A percentile compares a stretch with the other conserved stretches of the same genome.
These are phyloP conservation scores for Pythium myriotylum DNA, from an alignment of 352 stramenopile genomes.

Conservation along the genomic window DNA sequence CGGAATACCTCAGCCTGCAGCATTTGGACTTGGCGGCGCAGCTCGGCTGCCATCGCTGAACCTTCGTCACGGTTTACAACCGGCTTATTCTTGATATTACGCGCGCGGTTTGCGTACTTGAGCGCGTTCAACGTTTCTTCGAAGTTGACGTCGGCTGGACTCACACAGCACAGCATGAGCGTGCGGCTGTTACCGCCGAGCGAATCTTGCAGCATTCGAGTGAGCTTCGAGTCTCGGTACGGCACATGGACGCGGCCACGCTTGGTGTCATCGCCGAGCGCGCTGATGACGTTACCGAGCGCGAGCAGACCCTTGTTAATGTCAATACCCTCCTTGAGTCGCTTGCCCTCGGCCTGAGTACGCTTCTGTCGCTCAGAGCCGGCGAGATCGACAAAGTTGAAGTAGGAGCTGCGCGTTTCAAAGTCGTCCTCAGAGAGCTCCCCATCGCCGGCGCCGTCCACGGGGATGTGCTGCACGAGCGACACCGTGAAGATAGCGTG, in stretches of 20 bases:
- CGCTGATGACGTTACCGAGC: slow-evolving; percentile 98
- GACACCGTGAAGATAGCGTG: slow-evolving; percentile 92
- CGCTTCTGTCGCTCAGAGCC: slow-evolving; percentile 95
- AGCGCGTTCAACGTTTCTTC: slow-evolving; percentile 92
- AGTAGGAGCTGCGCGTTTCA: slow-evolving; percentile 84
- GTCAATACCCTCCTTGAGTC: slow-evolving; percentile 96
- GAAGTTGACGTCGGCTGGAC: slow-evolving; percentile 90
- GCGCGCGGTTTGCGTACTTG: slow-evolving; percentile 91
- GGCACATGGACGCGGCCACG: slow-evolving; percentile 91
- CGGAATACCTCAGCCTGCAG: slow-evolving; percentile 84
- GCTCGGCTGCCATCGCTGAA: slow-evolving; percentile 69
- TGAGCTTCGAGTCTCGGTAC: slow-evolving; percentile 95
- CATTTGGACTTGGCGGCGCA: slow-evolving; percentile 78
- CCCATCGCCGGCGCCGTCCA: slow-evolving; percentile 45
- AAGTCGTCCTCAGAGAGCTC: slow-evolving; percentile 58
- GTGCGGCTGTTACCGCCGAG: slow-evolving; percentile 92
- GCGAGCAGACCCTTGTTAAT: slow-evolving; percentile 98
- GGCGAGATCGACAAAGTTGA: slow-evolving; percentile 93
- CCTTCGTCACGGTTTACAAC: slow-evolving; percentile 86
- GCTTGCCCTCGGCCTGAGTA: slow-evolving; percentile 91
- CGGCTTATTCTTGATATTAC: slow-evolving; percentile 91
- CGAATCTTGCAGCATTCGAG: slow-evolving; percentile 92
- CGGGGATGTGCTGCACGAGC: slow-evolving; percentile 79
- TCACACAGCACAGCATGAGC: slow-evolving; percentile 93
- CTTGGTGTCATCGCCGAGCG: slow-evolving; percentile 92